These are phyloP conservation scores for Paraconiothyrium brasiliense DNA, from an alignment of 2,329 filamentous ascomycete genomes.

Conservation along the genomic window DNA sequence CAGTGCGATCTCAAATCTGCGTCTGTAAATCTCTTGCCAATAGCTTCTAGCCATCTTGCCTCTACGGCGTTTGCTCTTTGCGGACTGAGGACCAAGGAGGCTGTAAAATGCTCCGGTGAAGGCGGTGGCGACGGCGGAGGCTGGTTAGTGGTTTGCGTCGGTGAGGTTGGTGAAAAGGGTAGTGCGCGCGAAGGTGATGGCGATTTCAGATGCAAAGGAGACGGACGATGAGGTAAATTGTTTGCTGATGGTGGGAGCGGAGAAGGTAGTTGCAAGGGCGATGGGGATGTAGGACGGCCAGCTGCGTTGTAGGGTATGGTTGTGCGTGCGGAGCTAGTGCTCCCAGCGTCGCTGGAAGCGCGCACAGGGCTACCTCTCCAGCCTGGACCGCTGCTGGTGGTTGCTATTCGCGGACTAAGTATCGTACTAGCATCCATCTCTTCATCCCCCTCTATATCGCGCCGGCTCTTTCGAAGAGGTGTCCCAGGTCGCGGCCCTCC, in stretches of 20 bases:
- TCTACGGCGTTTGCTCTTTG: constrained; percentile 81
- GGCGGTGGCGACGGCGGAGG: constrained; percentile 19
- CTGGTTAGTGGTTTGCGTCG: constrained; percentile 14
- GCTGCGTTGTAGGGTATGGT: constrained; percentile 38
- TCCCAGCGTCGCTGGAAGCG: constrained; percentile 45
- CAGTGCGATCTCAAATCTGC: constrained; percentile 71
- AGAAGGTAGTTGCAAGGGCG: constrained; percentile 30
- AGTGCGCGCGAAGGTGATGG: constrained; percentile 37
- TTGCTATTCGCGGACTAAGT: constrained; percentile 37
- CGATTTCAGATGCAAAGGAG: constrained; percentile 44
- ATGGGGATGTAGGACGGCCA: constrained; percentile 35
- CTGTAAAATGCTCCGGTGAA: constrained; percentile 31
- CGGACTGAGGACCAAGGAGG: constrained; percentile 71
- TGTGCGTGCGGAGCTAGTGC: constrained; percentile 47
- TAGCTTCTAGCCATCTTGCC: constrained; percentile 70
- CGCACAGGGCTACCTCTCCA: constrained; percentile 41
- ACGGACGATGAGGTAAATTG: constrained; percentile 38
- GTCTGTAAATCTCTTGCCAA: constrained; percentile 44
- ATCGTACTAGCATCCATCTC: constrained; percentile 43
- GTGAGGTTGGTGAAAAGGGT: constrained; percentile 27
- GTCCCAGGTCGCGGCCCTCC: constrained; percentile 31
- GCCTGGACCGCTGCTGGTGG: constrained; percentile 18
- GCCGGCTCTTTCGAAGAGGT: constrained; percentile 32
- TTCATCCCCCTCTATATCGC: constrained; percentile 23
- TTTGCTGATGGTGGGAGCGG: constrained; percentile 25